Percentiles rank a stretch among this genome's conserved stretches.
Evolutionary conservation across 2,329 filamentous ascomycete species (phyloP).

Genomic region (Trichoderma aggressivum): DNA sequence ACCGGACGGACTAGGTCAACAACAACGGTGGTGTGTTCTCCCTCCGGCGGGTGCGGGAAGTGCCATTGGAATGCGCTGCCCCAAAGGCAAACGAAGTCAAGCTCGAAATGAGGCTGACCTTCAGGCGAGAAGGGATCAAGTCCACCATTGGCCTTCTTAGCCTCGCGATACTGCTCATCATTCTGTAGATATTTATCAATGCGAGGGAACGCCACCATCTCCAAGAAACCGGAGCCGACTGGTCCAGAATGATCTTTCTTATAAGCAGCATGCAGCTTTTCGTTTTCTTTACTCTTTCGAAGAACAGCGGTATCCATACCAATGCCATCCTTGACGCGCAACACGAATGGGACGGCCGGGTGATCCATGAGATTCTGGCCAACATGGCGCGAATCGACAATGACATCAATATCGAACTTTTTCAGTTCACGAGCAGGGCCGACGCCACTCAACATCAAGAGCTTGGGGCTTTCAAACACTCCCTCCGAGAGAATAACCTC

Average conservation of each 20-base stretch:
- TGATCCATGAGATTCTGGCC: constrained; percentile 64
- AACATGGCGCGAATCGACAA: constrained; percentile 58
- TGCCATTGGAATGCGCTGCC: constrained; percentile 47
- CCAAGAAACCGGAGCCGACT: constrained; percentile 41
- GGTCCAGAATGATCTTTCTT: constrained; percentile 38
- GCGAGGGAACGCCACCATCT: constrained; percentile 55
- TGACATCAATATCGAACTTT: constrained; percentile 49
- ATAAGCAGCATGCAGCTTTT: constrained; percentile 36
- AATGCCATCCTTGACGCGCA: constrained; percentile 41
- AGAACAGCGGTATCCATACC: constrained; percentile 41
- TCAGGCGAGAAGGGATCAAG: constrained; percentile 53
- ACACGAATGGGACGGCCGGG: constrained; percentile 50
- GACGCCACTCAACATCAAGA: constrained; percentile 62
- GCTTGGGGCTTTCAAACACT: constrained; percentile 60
- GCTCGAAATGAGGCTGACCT: constrained; percentile 59
- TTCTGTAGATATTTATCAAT: constrained; percentile 52
- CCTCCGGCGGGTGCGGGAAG: constrained; percentile 38
- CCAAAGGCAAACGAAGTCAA: constrained; percentile 61
- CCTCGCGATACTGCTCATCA: constrained; percentile 43
- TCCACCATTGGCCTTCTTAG: constrained; percentile 41
- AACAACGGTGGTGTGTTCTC: constrained; percentile 55
- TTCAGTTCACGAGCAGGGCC: constrained; percentile 53
- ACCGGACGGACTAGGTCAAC: constrained; percentile 43
- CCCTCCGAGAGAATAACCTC: constrained; percentile 50
- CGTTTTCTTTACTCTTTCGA: constrained; percentile 33